Conservation (phyloP, 2,329 filamentous ascomycete species). For the Neopestalotiopsis rosae region DNA sequence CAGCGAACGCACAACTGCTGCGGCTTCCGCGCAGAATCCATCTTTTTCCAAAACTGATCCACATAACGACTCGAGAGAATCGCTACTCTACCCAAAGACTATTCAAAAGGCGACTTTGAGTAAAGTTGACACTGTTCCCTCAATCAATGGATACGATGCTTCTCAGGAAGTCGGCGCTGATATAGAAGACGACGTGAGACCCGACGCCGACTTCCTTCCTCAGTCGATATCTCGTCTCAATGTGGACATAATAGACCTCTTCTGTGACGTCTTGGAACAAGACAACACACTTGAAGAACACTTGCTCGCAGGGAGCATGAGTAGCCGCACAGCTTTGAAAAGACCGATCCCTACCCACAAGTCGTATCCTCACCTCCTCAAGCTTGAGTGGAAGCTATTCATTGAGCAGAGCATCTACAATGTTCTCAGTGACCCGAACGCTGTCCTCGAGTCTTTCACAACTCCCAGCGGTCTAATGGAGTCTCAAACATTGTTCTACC, state of each 20-base stretch:
- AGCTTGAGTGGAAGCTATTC: conserved; percentile 63
- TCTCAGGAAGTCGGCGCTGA: conserved; percentile 28
- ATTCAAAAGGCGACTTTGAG: background rate
- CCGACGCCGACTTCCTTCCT: conserved; percentile 48
- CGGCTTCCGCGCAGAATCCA: background rate
- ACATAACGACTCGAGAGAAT: background rate
- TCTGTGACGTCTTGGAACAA: conserved; percentile 64
- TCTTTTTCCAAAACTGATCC: background rate
- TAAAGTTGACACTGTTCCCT: conserved; percentile 22
- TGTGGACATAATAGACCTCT: conserved; percentile 61
- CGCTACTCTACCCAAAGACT: background rate
- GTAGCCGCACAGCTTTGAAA: conserved; percentile 34
- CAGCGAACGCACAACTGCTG: background rate
- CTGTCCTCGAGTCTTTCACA: conserved; percentile 63
- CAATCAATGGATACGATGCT: conserved; percentile 27
- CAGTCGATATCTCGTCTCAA: conserved; percentile 62
- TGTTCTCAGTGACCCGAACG: conserved; percentile 62
- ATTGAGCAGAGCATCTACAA: conserved; percentile 69
- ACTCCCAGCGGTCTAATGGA: conserved; percentile 58
- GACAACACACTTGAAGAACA: conserved; percentile 59
- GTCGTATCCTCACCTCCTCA: conserved; percentile 38
- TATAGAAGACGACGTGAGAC: conserved; percentile 27
- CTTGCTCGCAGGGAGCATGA: conserved; percentile 42
- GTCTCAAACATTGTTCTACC: conserved; percentile 67
- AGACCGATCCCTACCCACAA: conserved; percentile 27